Evolutionary conservation across 305 asterid genomes (phyloP).

Genomic region (Fraxinus platypoda): DNA sequence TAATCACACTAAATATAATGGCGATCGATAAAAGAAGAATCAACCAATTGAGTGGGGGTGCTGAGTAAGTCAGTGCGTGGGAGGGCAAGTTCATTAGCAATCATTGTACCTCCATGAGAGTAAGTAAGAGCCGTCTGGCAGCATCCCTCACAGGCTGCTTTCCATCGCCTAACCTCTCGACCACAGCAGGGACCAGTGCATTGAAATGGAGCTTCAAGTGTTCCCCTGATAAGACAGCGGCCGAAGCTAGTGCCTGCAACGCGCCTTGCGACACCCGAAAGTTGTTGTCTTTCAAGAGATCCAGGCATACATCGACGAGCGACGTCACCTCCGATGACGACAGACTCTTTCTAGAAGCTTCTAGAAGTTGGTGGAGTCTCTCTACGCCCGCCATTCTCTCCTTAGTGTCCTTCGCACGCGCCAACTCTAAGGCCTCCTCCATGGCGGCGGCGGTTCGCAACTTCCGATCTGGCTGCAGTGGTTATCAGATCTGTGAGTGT

Average conservation of each 20-base stretch:
- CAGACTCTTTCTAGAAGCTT: conserved; percentile 73
- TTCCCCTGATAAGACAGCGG: conserved; percentile 93
- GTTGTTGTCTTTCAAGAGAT: conserved; percentile 94
- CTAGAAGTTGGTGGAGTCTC: conserved; percentile 88
- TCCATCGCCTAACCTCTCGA: conserved; percentile 84
- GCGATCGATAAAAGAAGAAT: background rate
- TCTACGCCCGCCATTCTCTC: conserved; percentile 99
- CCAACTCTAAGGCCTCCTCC: conserved; percentile 96
- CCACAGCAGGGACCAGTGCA: conserved; percentile 92
- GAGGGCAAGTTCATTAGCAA: background rate
- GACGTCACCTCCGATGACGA: conserved; percentile 81
- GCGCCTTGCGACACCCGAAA: conserved; percentile 95
- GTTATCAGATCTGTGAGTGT: conserved; percentile 45
- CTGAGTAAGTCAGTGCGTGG: background rate
- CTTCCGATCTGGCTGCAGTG: conserved; percentile 42
- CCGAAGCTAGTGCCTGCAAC: conserved; percentile 83
- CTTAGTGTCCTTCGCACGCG: conserved; percentile 96
- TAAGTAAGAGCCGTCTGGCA: conserved; percentile 75
- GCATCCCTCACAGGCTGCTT: conserved; percentile 98
- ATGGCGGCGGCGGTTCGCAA: conserved; percentile 33
- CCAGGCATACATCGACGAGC: conserved; percentile 81
- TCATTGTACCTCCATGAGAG: conserved; percentile 87
- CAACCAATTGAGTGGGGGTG: background rate
- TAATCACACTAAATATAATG: background rate
- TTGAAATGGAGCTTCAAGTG: conserved; percentile 94